These are phyloP conservation scores for Gracilaria vermiculophylla DNA, from an alignment of 23 red algal species.

Conservation along the genomic window DNA sequence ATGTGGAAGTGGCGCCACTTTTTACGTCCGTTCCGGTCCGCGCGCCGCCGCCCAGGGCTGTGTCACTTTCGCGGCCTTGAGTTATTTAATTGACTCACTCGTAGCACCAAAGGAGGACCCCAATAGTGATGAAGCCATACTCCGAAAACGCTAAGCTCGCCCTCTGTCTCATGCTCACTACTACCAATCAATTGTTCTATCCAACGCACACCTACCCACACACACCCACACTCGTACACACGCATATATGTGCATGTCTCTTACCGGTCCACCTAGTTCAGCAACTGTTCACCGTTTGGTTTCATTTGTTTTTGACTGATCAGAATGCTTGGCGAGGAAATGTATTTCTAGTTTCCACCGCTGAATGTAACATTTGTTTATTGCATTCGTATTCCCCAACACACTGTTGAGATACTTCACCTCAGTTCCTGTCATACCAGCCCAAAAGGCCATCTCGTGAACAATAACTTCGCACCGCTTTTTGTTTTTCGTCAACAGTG, in stretches of 20 bases:
- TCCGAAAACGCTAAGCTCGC: constrained; percentile 57
- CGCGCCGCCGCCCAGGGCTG: constrained; percentile 80
- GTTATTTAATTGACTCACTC: constrained; percentile 77
- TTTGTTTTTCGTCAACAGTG: neutral
- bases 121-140: constrained; percentile 59
- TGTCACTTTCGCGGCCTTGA: constrained; percentile 82
- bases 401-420: neutral
- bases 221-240: neutral
- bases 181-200: neutral
- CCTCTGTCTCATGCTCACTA: neutral
- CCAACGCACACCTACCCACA: neutral
- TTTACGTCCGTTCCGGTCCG: constrained; percentile 63
- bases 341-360: neutral
- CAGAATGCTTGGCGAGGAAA: neutral
- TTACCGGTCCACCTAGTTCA: too few relatives aligned
- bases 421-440: neutral
- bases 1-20: constrained; percentile 83
- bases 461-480: neutral
- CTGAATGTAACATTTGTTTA: neutral
- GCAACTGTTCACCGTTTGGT: too few relatives aligned
- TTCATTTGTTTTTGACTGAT: neutral
- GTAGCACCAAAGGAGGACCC: constrained; percentile 22
- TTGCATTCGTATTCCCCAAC: neutral
- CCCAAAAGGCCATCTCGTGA: neutral
- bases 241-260: too few relatives aligned